Conservation (phyloP, 225 moss, liverwort and hornwort genomes). For the Lunularia cruciata region DNA sequence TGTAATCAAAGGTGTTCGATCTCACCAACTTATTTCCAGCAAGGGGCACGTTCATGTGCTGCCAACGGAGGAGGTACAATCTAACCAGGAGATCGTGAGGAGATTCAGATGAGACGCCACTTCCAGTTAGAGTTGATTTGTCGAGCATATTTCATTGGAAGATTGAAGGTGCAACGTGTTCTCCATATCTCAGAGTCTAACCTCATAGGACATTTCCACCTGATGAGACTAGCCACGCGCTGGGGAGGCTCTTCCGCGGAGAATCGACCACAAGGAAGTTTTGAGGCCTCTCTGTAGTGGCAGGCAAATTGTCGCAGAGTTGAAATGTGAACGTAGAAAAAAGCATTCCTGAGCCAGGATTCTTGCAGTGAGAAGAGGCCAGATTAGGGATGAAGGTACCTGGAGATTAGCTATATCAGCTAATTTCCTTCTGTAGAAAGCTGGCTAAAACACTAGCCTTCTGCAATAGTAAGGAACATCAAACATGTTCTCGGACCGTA, state of each 20-base stretch:
- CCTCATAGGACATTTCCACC: neutral
- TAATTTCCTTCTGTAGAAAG: neutral
- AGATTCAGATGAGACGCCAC: neutral
- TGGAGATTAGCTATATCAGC: neutral
- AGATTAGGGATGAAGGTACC: neutral
- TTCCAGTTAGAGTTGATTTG: neutral
- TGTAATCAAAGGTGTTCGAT: too few species aligned
- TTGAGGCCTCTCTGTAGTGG: neutral
- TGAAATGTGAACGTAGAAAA: neutral
- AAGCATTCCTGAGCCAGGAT: neutral
- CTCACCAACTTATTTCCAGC: neutral
- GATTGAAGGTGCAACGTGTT: neutral
- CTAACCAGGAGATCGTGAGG: too few species aligned
- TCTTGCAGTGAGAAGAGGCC: neutral
- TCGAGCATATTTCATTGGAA: neutral
- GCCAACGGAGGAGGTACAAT: too few species aligned
- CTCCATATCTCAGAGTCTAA: neutral
- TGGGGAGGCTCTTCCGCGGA: neutral
- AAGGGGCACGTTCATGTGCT: too few species aligned
- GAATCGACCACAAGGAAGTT: neutral
- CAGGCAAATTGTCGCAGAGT: neutral
- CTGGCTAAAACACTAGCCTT: neutral
- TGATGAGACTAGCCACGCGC: neutral
- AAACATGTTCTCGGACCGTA: neutral
- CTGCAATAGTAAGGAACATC: neutral